These are phyloP conservation scores for Boeremia exigua DNA, from an alignment of 2,329 filamentous ascomycete genomes.

Conservation along the genomic window DNA sequence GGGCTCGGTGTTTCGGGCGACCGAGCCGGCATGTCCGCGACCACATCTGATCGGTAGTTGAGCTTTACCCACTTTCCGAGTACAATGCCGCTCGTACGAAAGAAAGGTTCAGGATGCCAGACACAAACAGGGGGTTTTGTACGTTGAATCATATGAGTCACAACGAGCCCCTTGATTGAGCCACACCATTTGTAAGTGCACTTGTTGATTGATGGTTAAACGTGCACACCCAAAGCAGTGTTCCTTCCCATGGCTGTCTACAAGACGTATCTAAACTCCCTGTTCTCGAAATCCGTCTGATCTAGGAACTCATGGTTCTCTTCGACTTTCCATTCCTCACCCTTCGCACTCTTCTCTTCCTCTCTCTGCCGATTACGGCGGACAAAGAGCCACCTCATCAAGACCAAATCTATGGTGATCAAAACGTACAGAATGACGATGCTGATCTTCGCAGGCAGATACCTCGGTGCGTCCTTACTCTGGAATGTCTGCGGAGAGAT, in stretches of 20 bases:
- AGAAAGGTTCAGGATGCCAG: background rate
- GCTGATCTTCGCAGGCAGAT: conserved; percentile 49
- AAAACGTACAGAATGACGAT: conserved; percentile 48
- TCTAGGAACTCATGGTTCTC: conserved; percentile 30
- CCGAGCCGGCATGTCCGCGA: background rate
- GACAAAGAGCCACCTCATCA: conserved; percentile 27
- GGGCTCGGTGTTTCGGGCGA: background rate
- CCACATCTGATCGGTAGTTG: background rate
- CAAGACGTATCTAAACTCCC: conserved; percentile 28
- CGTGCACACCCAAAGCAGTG: background rate
- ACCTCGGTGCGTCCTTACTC: conserved; percentile 31
- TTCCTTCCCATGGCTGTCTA: background rate
- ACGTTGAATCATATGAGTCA: background rate
- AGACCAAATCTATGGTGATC: conserved; percentile 38
- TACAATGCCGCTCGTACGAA: conserved; percentile 1
- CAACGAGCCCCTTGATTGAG: background rate
- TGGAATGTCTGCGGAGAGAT: conserved; percentile 54
- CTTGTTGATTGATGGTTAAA: too few relatives aligned
- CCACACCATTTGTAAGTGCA: too few relatives aligned
- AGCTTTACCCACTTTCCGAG: conserved; percentile 10
- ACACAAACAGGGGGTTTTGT: background rate
- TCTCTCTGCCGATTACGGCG: conserved; percentile 23
- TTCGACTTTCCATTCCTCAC: conserved; percentile 18
- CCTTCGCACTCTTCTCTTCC: conserved; percentile 11
- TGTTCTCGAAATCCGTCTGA: conserved; percentile 25